phyloP scores from a whole-genome alignment of 108 stramenopile genomes.

The Mediolabrus comicus region DNA sequence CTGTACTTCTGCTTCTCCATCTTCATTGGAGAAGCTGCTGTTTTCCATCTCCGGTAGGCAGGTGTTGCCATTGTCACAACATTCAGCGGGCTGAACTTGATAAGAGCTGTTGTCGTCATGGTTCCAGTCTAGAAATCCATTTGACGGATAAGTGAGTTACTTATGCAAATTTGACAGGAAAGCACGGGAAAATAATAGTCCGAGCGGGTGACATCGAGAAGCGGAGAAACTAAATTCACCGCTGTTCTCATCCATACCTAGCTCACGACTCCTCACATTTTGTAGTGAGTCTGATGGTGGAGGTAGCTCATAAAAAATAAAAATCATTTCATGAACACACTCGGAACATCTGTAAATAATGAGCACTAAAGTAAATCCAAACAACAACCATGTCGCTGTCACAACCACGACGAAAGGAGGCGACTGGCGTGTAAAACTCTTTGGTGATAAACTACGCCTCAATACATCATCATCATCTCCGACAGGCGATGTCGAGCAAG shows the following conservation, averaged over 20 bases:
- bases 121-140: not conserved
- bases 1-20: not conserved
- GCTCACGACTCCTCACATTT: no score
- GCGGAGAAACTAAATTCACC: no score
- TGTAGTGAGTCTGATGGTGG: no score
- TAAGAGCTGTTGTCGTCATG: not conserved
- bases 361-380: not conserved
- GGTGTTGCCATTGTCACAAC: not conserved
- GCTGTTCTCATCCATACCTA: no score
- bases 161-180: no score
- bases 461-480: not conserved
- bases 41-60: no score
- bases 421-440: constrained; percentile 31
- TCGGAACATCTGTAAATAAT: not conserved
- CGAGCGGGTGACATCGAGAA: no score
- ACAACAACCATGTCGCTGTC: no score
- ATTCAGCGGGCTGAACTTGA: not conserved
- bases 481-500: not conserved
- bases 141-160: not conserved
- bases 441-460: constrained; percentile 27
- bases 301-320: not conserved
- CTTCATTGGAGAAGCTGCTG: no score
- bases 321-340: not conserved
- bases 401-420: not conserved
- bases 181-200: no score